phyloP scores from a whole-genome alignment of 75 land plant species.

The Cunninghamia lanceolata region DNA sequence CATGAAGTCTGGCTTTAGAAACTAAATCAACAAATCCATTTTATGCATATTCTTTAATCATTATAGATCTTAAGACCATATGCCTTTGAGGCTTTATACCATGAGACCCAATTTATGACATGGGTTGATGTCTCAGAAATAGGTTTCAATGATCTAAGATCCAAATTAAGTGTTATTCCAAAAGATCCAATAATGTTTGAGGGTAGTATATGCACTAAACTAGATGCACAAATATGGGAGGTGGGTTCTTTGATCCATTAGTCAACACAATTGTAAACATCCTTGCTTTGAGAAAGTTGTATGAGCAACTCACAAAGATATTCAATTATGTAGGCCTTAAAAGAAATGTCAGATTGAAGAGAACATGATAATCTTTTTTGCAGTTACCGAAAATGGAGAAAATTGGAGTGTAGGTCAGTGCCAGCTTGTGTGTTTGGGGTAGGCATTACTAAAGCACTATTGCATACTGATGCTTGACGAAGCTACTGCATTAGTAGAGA shows the following conservation, averaged over 20 bases:
- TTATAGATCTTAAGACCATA: no score
- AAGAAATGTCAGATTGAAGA: conserved; percentile 64
- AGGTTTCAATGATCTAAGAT: no score
- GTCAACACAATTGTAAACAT: neutral
- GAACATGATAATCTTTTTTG: conserved; percentile 3
- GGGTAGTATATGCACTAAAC: no score
- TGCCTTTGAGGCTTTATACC: no score
- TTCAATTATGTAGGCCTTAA: conserved; percentile 46
- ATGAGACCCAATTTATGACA: no score
- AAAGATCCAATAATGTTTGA: no score
- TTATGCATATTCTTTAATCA: no score
- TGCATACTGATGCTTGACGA: conserved; percentile 25
- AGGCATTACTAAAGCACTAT: conserved; percentile 9
- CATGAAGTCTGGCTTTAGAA: no score
- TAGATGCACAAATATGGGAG: conserved; percentile 83
- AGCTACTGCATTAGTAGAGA: conserved; percentile 24
- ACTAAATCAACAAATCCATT: no score
- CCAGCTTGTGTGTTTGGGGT: conserved; percentile 22
- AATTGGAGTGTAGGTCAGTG: conserved; percentile 37
- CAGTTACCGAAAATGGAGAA: conserved; percentile 41
- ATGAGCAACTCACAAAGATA: neutral
- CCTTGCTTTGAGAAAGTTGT: neutral
- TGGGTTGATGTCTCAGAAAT: no score
- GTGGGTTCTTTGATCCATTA: conserved; percentile 23
- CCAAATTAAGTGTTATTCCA: no score